Evolutionary conservation across 495 filamentous ascomycete species (phyloP).

Genomic region (Trichoderma gamsii): DNA sequence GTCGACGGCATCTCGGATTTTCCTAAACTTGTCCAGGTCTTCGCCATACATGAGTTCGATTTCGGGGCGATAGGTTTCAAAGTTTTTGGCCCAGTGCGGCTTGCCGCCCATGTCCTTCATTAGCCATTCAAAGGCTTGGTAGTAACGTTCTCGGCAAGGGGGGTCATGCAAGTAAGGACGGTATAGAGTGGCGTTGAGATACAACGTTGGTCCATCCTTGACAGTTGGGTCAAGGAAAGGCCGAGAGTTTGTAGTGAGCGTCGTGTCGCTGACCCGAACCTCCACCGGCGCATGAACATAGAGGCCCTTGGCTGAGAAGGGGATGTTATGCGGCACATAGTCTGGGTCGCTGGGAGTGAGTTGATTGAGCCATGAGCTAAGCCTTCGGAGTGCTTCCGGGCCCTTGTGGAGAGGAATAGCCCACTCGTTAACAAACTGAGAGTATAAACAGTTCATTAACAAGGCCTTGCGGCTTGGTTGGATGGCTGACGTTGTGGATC

Average conservation of each 20-base stretch:
- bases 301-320: conserved; percentile 67
- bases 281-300: conserved; percentile 93
- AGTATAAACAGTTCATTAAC: conserved; percentile 93
- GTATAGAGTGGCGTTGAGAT: conserved; percentile 94
- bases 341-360: conserved; percentile 42
- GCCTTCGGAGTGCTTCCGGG: conserved; percentile 76
- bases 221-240: conserved; percentile 71
- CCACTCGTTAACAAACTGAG: conserved; percentile 97
- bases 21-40: conserved; percentile 56
- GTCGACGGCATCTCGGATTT: conserved; percentile 68
- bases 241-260: conserved; percentile 39
- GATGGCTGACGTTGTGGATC: conserved; percentile 60
- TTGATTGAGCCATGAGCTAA: conserved; percentile 80
- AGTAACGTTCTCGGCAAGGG: conserved; percentile 71
- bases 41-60: conserved; percentile 48
- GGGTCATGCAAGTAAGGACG: conserved; percentile 80
- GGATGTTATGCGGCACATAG: conserved; percentile 63
- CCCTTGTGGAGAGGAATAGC: conserved; percentile 84
- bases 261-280: conserved; percentile 77
- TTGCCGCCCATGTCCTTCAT: conserved; percentile 87
- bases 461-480: conserved; percentile 73
- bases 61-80: conserved; percentile 53
- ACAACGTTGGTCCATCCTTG: conserved; percentile 69
- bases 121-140: conserved; percentile 89
- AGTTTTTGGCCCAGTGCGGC: conserved; percentile 98